Evolutionary conservation across 805 yeast genomes (phyloP), one percentile per base, ranked within the genome.

Genomic region (Schwanniomyces yamadae): DNA sequence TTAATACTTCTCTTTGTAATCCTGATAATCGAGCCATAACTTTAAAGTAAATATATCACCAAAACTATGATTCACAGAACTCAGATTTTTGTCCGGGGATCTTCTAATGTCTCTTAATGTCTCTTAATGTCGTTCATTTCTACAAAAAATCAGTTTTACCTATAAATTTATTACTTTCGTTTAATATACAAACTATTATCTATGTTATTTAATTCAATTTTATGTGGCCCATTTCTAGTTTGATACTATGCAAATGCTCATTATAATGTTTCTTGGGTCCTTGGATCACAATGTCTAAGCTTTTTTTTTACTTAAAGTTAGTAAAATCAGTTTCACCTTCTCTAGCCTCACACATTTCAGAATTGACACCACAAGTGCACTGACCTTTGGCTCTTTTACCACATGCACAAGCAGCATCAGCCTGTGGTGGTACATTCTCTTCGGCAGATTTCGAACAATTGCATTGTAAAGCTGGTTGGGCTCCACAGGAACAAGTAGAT

Each of bases 301-400:
- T n/a, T n/a, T 21, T 10, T 8, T 16, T 18, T 39, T 47, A 55
- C 39, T 53, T 53, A 39, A 49, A 30, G 61, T 71, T 63, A 50
- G 82, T 78, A 64, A 71, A 77, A 54, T 78, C 83, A 38, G 60
- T 52, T 66, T 78, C 84, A 41, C 82, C 83, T 19, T 77, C 82
- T 53, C 77, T 58, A 36, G 57, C 64, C 40, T 61, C 63, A 41
- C 67, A 57, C 5, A 41, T 55, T 31, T 40, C 40, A 25, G 61
- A 58, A 36, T 66, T 42, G 36, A 66, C 66, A 34, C 81, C 78
- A 60, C 84, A 78, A 32, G 78, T 78, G 61, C 84, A 78, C 32
- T 62, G 61, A 37, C 59, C 61, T 50, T 75, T 75, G 35, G 57
- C 48, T 61, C 83, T 74, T 66, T 66, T 70, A 28, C 83, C 84